Base-by-base conservation (phyloP, 2,329 filamentous ascomycete species). In the Tothia fuscella region DNA sequence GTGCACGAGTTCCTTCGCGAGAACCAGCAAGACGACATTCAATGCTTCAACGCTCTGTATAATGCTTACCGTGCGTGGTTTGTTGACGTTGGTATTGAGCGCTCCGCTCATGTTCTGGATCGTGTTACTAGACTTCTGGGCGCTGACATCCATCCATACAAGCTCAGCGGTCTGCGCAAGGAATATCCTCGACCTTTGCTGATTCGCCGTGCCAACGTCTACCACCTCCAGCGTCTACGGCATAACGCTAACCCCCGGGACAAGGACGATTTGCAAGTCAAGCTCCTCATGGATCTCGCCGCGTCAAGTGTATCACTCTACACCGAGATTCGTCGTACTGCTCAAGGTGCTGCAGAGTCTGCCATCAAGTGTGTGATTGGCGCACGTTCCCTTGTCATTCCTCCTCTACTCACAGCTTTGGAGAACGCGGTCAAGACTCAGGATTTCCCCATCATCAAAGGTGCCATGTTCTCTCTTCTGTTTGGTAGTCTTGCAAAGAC, bases 21-120 rank as follows among this genome's bases (percentile, higher is more conserved):
- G 47, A 79, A 89, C 46, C 88, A 94, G 56, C 85, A 96, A 57
- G 91, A 98, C 55, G 91, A 98, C 56, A 91, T 98, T 1, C 78
- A 83, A 13, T 95, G 87, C 61, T 98, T 98, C 63, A 94, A 87
- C 19, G 78, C 88, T 1, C 64, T 98, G 2, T 98, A 94, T 61
- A 82, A 82, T 17, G 85, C 89, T 1, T 98, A 95, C 58, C 74
- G 86, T 32, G 91, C 85, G 6, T 98, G 88, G 87, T 96, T 98
- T 53, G 87, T 93, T 2, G 91, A 98, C 54, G 88, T 98, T 30
- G 91, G 93, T 14, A 93, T 95, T 46, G 91, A 98, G 62, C 75
- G 89, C 46, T 95, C 89, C 14, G 89, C 91, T 0, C 91, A 95
- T 57, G 84, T 93, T 2, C 68, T 96, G 7, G 91, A 98, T 57